phyloP scores from a whole-genome alignment of 495 filamentous ascomycete genomes.

The Xylaria acuta region DNA sequence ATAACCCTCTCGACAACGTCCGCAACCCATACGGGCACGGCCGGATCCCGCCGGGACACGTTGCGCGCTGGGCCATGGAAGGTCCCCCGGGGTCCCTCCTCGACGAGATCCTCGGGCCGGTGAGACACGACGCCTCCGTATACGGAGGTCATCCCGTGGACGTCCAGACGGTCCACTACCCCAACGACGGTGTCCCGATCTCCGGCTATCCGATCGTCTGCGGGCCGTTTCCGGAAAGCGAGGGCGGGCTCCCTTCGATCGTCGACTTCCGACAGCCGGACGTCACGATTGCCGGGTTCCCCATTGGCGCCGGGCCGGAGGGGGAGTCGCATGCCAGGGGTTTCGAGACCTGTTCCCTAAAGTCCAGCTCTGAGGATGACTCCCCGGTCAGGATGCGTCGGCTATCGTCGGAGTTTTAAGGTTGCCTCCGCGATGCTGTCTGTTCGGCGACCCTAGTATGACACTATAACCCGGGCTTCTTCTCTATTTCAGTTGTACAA shows the following conservation, averaged over 20 bases:
- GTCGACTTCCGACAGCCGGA: conserved; percentile 21
- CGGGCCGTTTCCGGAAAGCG: background rate
- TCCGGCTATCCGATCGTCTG: conserved; percentile 9
- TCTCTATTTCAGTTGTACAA: background rate
- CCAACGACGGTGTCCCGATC: conserved; percentile 2
- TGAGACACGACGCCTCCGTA: background rate
- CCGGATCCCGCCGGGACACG: background rate
- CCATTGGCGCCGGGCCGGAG: conserved; percentile 53
- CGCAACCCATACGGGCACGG: background rate
- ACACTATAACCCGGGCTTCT: background rate
- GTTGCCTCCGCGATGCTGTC: background rate
- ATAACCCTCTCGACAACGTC: background rate
- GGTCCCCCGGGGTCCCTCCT: conserved; percentile 13
- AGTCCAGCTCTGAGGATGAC: background rate
- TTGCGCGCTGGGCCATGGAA: conserved; percentile 28
- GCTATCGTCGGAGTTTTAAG: conserved; percentile 21
- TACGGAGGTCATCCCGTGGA: conserved; percentile 26
- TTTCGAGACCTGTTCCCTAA: conserved; percentile 35
- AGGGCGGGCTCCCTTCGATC: background rate
- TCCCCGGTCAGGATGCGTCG: background rate
- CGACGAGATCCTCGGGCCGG: background rate
- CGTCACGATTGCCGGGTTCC: conserved; percentile 40
- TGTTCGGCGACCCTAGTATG: background rate
- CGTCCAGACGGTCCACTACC: conserved; percentile 26
- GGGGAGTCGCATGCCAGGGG: conserved; percentile 34